Evolutionary conservation across 176 grass and related monocot species (phyloP).

Genomic region (Cenchrus fungigraminus): DNA sequence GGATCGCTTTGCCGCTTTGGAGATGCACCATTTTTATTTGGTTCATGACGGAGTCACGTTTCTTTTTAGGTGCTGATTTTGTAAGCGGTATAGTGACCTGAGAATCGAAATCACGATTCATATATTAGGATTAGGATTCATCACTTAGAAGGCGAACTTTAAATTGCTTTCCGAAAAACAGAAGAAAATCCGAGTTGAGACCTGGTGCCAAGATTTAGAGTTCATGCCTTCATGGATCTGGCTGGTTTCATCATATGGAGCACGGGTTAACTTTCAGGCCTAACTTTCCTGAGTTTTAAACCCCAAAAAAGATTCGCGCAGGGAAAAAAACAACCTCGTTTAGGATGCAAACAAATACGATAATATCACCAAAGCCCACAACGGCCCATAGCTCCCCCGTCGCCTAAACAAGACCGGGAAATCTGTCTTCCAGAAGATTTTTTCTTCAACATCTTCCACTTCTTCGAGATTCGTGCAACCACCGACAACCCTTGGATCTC

Average conservation of each 20-base stretch:
- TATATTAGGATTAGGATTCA: not conserved
- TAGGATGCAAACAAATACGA: not conserved
- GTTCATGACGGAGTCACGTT: not conserved
- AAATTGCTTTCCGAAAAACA: not conserved
- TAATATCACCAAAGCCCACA: not conserved
- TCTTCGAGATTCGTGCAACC: too few species aligned
- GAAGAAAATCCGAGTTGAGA: not conserved
- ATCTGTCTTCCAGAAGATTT: too few species aligned
- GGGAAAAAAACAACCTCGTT: not conserved
- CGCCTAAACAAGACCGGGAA: too few species aligned
- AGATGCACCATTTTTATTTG: not conserved
- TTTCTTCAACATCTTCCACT: too few species aligned
- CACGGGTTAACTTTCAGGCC: not conserved
- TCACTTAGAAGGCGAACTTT: not conserved
- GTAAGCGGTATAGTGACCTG: not conserved
- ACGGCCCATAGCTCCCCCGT: not conserved
- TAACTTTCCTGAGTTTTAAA: not conserved
- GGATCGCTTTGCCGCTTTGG: not conserved
- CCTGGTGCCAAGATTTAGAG: not conserved
- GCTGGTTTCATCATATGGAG: too few species aligned
- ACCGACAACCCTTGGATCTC: too few species aligned
- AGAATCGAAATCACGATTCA: not conserved
- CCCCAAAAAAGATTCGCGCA: too few species aligned
- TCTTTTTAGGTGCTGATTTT: not conserved
- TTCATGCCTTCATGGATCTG: not conserved